A percentile compares a stretch with the other conserved stretches of the same genome.
phyloP scores from a whole-genome alignment of 108 stramenopile species.

The Halocafeteria seosinensis region DNA sequence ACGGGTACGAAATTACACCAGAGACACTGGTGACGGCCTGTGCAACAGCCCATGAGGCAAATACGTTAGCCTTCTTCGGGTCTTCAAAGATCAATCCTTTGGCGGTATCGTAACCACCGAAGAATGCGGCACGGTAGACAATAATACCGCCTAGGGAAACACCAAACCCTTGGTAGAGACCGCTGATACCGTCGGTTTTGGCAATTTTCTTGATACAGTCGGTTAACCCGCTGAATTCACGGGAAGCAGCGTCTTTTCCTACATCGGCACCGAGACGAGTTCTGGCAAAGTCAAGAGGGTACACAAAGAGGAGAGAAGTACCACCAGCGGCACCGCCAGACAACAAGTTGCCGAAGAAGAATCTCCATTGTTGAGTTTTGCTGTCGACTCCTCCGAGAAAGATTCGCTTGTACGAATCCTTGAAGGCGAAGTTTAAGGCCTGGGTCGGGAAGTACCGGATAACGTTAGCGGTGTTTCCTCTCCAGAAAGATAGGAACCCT shows the following conservation, averaged over 20 bases:
- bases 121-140: constrained; percentile 94
- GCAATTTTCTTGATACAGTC: constrained; percentile 88
- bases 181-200: constrained; percentile 56
- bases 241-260: background rate
- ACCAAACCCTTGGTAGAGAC: constrained; percentile 94
- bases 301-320: background rate
- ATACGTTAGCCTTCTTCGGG: constrained; percentile 55
- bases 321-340: constrained; percentile 7
- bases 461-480: constrained; percentile 93
- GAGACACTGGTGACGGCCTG: constrained; percentile 76
- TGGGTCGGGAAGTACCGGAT: constrained; percentile 97
- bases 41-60: constrained; percentile 84
- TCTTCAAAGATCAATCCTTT: constrained; percentile 82
- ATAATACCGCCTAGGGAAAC: constrained; percentile 85
- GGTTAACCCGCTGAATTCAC: constrained; percentile 53
- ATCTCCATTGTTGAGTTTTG: constrained; percentile 78
- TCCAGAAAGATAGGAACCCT: constrained; percentile 58
- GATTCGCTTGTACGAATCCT: constrained; percentile 83
- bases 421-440: constrained; percentile 98
- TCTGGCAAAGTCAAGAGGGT: background rate
- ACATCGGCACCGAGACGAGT: background rate
- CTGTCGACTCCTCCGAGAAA: constrained; percentile 82
- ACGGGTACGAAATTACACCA: constrained; percentile 93
- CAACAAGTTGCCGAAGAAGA: constrained; percentile 89
- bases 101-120: constrained; percentile 92